Evolutionary conservation across 805 yeast genomes (phyloP).

Genomic region (Teunomyces barrocoloradensis): DNA sequence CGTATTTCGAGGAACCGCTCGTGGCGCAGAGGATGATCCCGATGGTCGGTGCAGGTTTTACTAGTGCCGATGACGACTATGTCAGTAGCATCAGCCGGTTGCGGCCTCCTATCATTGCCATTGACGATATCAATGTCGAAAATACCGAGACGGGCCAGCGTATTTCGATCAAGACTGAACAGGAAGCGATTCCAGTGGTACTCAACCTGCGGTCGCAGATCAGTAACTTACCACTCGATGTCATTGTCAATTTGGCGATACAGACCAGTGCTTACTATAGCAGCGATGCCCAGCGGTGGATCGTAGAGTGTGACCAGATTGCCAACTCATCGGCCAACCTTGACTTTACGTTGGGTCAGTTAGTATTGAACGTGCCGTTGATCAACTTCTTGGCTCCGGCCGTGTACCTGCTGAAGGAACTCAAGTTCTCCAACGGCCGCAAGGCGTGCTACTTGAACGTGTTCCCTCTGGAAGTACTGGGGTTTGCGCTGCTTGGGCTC

Average conservation of each 20-base stretch:
- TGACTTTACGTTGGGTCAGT: slow-evolving; percentile 51
- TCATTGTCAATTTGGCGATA: slow-evolving; percentile 60
- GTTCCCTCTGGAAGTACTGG: slow-evolving; percentile 45
- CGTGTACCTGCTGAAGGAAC: slow-evolving; percentile 26
- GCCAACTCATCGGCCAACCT: slow-evolving; percentile 48
- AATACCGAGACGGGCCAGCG: slow-evolving; percentile 37
- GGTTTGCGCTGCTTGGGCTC: slow-evolving; percentile 57
- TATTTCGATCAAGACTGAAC: slow-evolving; percentile 29
- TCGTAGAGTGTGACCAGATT: slow-evolving; percentile 56
- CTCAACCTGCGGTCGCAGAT: slow-evolving; percentile 54
- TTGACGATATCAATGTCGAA: slow-evolving; percentile 22
- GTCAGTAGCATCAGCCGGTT: slow-evolving; percentile 9
- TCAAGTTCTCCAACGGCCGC: slow-evolving; percentile 53
- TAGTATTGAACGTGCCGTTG: slow-evolving; percentile 50
- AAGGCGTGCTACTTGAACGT: slow-evolving; percentile 56
- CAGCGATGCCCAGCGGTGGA: slow-evolving; percentile 49
- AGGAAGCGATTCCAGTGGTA: slow-evolving; percentile 49
- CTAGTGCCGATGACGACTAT: slow-evolving; percentile 4
- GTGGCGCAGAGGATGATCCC: slow-evolving; percentile 48
- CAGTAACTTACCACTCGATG: slow-evolving; percentile 53
- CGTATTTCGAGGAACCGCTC: slow-evolving; percentile 45
- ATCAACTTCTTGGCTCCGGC: slow-evolving; percentile 45
- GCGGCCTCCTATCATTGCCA: slow-evolving; percentile 28
- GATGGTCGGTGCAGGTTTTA: slow-evolving; percentile 17
- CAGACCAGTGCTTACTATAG: slow-evolving; percentile 68